Base-by-base conservation (phyloP, 2,329 filamentous ascomycete species). In the Ramichloridium luteum region DNA sequence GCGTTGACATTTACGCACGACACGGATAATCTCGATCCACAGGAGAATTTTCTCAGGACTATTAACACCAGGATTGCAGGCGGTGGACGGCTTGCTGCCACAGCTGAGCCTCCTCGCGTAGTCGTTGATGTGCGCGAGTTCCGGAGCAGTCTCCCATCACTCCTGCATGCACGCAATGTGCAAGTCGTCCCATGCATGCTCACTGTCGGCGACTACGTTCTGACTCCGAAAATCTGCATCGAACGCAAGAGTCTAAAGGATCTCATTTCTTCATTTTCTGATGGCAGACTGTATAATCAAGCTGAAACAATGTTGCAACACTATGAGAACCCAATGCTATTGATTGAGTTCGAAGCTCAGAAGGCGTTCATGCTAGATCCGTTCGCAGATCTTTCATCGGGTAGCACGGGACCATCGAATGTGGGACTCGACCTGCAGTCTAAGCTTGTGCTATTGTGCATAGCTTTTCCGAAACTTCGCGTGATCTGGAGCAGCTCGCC, bases 261-360 rank as follows among this genome's bases (percentile, higher is more conserved):
- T 61, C 63, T 98, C 27, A 88, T 96, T 57, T 77, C 77, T 34
- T 94, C 85, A 1, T 85, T 98, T 60, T 78, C 79, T 45, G 86
- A 93, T 54, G 90, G 90, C 9, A 78, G 90, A 2, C 70, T 98
- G 10, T 98, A 84, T 62, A 82, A 74, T 46, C 90, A 98, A 62
- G 80, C 80, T 25, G 88, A 96, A 58, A 77, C 80, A 28, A 96
- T 98, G 88, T 79, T 92, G 37, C 75, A 83, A 54, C 77, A 96
- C 60, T 98, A 98, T 70, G 80, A 80, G 50, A 76, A 61, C 43
- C 80, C 85, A 0, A 82, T 96, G 72, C 74, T 98, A 5, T 72
- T 98, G 27, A 96, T 98, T 50, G 90, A 98, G 57, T 98, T 98
- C 55, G 86, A 94, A 54, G 81, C 93, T 53, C 88, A 93, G 62